Evolutionary conservation across 2,329 filamentous ascomycete species (phyloP), one percentile per base, ranked within the genome.

Genomic region (Diaporthe citri): DNA sequence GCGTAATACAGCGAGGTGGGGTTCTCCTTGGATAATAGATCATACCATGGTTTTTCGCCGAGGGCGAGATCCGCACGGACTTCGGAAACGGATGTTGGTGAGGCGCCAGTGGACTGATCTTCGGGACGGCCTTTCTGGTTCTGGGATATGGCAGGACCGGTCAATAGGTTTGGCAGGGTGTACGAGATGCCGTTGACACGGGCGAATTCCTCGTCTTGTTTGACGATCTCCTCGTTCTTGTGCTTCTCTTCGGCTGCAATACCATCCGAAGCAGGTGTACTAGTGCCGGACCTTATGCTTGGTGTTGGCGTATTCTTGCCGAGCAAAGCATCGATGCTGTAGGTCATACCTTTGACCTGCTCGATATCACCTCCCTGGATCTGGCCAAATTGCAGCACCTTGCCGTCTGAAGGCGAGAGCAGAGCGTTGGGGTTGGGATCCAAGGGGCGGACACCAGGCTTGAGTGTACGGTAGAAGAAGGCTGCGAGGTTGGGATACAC

Each of bases 271-370:
- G 41, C 36, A 12, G 75, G 75, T 20, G 75, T 76, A 34, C 57
- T 75, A 20, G 48, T 51, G 25, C 75, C 75, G 28, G 75, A 76
- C 25, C 73, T 72, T 79, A 93, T 84, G 84, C 90, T 90, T 25
- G 89, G 84, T 7, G 88, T 82, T 51, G 90, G 90, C 8, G 88
- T 90, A 76, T 88, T 87, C 77, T 90, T 92, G 70, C 97, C 97
- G 2, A 99, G 89, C 2, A 99, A 89, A 10, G 97, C 96, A 82
- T 99, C 97, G 72, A 99, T 90, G 78, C 93, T 97, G 85, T 99
- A 99, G 0, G 97, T 99, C 89, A 99, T 97, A 76, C 97, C 97
- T 85, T 99, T 99, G 77, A 99, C 96, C 85, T 99, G 97, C 83
- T 99, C 97, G 57, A 99, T 97, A 81, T 98, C 95, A 64, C 96